Percentiles rank a stretch among this genome's conserved stretches.
phyloP scores from a whole-genome alignment of 169 alveolate species.

The Cytauxzoon felis region DNA sequence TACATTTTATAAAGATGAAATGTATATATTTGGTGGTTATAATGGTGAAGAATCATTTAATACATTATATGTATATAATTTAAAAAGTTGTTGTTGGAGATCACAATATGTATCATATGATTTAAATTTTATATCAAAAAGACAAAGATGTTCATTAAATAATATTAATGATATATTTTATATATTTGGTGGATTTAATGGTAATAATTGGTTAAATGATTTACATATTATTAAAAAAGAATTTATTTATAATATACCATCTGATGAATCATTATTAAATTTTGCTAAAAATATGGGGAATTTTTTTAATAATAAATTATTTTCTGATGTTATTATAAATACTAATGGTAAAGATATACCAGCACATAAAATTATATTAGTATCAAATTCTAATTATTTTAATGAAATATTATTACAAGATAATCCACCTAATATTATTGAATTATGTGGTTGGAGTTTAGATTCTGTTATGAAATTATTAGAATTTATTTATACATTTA shows the following conservation, averaged over 20 bases:
- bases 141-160: slow-evolving; percentile 51
- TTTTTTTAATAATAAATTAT: slow-evolving; percentile 17
- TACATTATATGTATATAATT: slow-evolving; percentile 62
- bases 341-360: slow-evolving; percentile 63
- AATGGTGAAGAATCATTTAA: slow-evolving; percentile 65
- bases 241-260: neutral
- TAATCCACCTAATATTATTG: slow-evolving; percentile 50
- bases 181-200: slow-evolving; percentile 73
- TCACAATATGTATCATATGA: slow-evolving; percentile 28
- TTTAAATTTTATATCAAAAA: slow-evolving; percentile 11
- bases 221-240: slow-evolving; percentile 40
- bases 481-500: slow-evolving; percentile 55
- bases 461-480: slow-evolving; percentile 60
- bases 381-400: slow-evolving; percentile 54
- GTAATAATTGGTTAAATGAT: slow-evolving; percentile 66
- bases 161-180: slow-evolving; percentile 35
- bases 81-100: slow-evolving; percentile 48
- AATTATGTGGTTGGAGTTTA: slow-evolving; percentile 55
- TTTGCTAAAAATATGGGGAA: slow-evolving; percentile 44
- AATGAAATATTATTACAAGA: slow-evolving; percentile 40
- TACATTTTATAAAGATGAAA: slow-evolving; percentile 52
- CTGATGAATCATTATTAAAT: slow-evolving; percentile 4
- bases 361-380: slow-evolving; percentile 54
- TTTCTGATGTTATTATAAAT: slow-evolving; percentile 49
- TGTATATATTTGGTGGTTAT: slow-evolving; percentile 70